phyloP scores from a whole-genome alignment of 106 monocot genomes.

The Posidonia australis region DNA sequence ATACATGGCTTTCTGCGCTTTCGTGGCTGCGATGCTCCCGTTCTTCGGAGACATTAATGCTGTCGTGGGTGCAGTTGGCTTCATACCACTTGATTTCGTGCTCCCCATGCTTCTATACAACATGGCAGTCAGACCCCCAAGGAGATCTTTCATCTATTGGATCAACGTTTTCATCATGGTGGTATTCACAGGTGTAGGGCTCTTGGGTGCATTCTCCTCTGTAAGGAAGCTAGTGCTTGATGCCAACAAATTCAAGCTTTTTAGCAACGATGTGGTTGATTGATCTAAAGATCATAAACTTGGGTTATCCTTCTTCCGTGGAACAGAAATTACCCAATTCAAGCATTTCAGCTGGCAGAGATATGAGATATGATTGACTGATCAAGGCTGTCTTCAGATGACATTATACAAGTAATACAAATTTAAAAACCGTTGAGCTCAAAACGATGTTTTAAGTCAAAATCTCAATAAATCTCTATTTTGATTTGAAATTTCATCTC shows the following conservation, averaged over 20 bases:
- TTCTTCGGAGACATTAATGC: slow-evolving; percentile 80
- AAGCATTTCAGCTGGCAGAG: too few species aligned
- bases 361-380: too few species aligned
- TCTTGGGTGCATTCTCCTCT: slow-evolving; percentile 60
- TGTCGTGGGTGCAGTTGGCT: slow-evolving; percentile 66
- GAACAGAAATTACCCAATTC: too few species aligned
- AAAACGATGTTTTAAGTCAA: too few species aligned
- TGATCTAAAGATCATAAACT: slow-evolving; percentile 18
- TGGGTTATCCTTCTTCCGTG: too few species aligned
- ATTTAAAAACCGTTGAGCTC: too few species aligned
- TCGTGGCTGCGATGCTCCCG: slow-evolving; percentile 82
- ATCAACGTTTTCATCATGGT: slow-evolving; percentile 54
- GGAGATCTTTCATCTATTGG: slow-evolving; percentile 17
- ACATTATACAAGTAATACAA: too few species aligned
- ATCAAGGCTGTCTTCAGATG: too few species aligned
- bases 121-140: slow-evolving; percentile 35
- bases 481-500: too few species aligned
- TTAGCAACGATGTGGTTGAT: slow-evolving; percentile 56
- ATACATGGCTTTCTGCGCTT: slow-evolving; percentile 59
- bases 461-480: too few species aligned
- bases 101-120: slow-evolving; percentile 79
- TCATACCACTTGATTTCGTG: slow-evolving; percentile 80
- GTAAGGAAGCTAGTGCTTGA: slow-evolving; percentile 59
- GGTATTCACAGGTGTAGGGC: slow-evolving; percentile 51
- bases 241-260: slow-evolving; percentile 62